Base-by-base conservation (phyloP, 1,284 basidiomycete genomes). In the Fomitiporia mediterranea region DNA sequence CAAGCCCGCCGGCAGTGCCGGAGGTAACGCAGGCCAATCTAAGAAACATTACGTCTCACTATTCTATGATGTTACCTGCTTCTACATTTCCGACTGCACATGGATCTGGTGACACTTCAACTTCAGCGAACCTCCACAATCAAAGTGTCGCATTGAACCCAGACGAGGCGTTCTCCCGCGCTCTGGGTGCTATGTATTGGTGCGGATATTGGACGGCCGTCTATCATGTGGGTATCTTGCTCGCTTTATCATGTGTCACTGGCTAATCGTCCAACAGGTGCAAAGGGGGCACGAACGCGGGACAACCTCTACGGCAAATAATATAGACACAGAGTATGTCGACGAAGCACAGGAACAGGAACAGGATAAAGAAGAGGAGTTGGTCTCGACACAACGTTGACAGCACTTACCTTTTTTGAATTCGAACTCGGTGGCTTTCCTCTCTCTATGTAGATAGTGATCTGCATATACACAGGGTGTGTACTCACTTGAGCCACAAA, bases 131-230 rank as follows among this genome's bases (percentile, higher is more conserved):
- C 21, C 21, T 34, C 11, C 25, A 8, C 7, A n/a, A 23, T 30
- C 25, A 11, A 15, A 28, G 25, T 11, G 25, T n/a, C 21, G 17
- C 7, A 61, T 72, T 82, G 28, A 78, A 74, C 58, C 80, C 78
- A 61, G 86, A 90, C 60, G 86, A 90, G 63, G 86, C 86, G 1
- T 90, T 90, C 67, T 73, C 76, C 35, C 81, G 83, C 53, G 88
- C 88, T 2, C 63, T 89, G 64, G 77, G 76, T 21, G 85, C 88
- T 15, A 89, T 85, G 81, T 91, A 91, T 66, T 90, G 89, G 88
- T 75, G 77, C 32, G 88, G 88, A 15, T 91, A 91, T 67, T 91
- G 88, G 87, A 89, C 86, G 2, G 88, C 88, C 1, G 76, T 89
- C 49, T 90, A 90, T 66, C 83, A 90, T 67, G 86, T 85, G 65